A percentile compares a stretch with the other conserved stretches of the same genome.
phyloP scores from a whole-genome alignment of 2,329 filamentous ascomycete genomes.

The Fragosphaeria purpurea region DNA sequence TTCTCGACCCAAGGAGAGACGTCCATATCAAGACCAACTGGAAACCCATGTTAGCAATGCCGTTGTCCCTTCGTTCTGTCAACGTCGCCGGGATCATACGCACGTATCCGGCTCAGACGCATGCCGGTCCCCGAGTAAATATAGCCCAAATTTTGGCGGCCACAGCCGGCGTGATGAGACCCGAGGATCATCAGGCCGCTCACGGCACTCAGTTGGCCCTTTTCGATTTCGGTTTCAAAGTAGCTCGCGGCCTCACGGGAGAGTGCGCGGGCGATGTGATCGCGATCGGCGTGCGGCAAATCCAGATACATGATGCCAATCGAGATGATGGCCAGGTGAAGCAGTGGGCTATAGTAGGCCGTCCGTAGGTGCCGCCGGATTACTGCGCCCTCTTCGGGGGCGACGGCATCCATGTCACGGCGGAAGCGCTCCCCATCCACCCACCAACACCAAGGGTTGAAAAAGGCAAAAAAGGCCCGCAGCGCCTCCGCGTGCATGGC shows the following conservation, averaged over 20 bases:
- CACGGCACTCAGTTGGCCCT: neutral
- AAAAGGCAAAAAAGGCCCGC: neutral
- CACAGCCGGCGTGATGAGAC: neutral
- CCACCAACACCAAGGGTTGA: neutral
- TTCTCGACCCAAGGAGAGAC: neutral
- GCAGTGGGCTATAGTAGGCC: neutral
- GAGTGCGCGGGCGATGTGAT: neutral
- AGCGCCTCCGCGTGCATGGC: neutral
- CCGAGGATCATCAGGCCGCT: neutral
- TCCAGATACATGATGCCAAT: neutral
- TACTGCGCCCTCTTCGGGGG: neutral
- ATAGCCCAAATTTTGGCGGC: neutral
- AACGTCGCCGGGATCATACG: neutral
- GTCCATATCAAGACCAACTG: neutral
- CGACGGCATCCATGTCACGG: neutral
- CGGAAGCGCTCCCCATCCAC: neutral
- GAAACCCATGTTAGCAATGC: neutral
- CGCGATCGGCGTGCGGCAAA: neutral
- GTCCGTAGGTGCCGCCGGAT: neutral
- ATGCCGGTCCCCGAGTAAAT: neutral
- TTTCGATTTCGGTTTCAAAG: neutral
- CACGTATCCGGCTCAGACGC: neutral
- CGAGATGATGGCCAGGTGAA: neutral
- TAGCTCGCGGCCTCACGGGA: neutral
- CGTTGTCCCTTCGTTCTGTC: neutral